Conservation (phyloP, 257 asterid species). For the Gentiana macrophylla region DNA sequence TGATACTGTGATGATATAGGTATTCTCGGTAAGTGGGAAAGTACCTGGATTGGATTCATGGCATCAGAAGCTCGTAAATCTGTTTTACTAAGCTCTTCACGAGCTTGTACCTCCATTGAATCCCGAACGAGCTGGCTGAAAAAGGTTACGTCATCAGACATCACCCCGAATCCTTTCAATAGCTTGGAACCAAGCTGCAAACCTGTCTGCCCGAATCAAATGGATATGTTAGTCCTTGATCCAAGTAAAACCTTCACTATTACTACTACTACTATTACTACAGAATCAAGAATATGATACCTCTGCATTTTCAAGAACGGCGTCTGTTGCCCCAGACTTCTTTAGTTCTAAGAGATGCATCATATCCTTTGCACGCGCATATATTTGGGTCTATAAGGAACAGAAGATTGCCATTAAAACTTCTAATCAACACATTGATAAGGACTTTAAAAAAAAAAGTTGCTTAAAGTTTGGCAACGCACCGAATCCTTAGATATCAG, state of each 20-base stretch:
- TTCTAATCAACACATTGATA: neutral
- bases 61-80: slow-evolving; percentile 37
- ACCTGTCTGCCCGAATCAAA: slow-evolving; percentile 56
- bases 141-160: slow-evolving; percentile 89
- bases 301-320: slow-evolving; percentile 92
- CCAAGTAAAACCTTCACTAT: neutral
- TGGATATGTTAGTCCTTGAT: slow-evolving; percentile 11
- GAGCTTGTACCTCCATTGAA: slow-evolving; percentile 95
- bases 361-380: slow-evolving; percentile 90
- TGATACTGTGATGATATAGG: too few species aligned
- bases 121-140: slow-evolving; percentile 65
- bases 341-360: slow-evolving; percentile 72
- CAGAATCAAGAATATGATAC: slow-evolving; percentile 23
- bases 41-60: slow-evolving; percentile 86
- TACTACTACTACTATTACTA: neutral
- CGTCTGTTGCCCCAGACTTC: slow-evolving; percentile 96
- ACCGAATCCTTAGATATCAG: neutral
- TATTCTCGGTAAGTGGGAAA: neutral
- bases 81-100: slow-evolving; percentile 41
- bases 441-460: neutral
- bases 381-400: slow-evolving; percentile 64
- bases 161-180: slow-evolving; percentile 77
- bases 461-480: too few species aligned
- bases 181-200: slow-evolving; percentile 97
- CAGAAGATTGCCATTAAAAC: neutral